Conservation (phyloP, 371 early-diverging fungal genomes). For the Mortierella sp. region DNA sequence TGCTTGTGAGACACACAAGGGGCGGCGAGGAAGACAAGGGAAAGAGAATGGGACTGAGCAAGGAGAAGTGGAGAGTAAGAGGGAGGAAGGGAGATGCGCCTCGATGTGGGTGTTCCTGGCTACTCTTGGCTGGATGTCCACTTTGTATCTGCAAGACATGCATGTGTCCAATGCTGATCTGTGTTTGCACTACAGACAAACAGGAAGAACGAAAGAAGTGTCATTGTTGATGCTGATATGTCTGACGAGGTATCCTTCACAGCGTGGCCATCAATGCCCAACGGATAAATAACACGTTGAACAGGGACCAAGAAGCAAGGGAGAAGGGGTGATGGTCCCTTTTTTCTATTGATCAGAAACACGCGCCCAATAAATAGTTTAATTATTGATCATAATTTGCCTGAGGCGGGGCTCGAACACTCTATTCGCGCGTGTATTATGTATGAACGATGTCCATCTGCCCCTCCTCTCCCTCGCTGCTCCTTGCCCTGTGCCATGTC, state of each 20-base stretch:
- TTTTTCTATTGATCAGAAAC: not conserved
- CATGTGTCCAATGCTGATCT: too few relatives aligned
- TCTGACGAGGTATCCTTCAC: not conserved
- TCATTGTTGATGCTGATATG: not conserved
- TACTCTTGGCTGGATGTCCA: too few relatives aligned
- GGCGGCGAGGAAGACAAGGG: not conserved
- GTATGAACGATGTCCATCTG: not conserved
- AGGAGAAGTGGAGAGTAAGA: not conserved
- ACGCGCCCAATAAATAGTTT: not conserved
- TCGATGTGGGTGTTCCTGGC: too few relatives aligned
- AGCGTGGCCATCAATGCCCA: not conserved
- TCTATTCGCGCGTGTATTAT: not conserved
- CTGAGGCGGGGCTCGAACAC: not conserved
- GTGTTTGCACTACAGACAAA: not conserved
- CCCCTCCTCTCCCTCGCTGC: not conserved
- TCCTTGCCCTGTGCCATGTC: not conserved
- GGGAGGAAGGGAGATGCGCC: not conserved
- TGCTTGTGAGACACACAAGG: not conserved
- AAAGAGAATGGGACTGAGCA: not conserved
- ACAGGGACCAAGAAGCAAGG: not conserved
- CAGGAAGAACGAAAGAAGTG: not conserved
- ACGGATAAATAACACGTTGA: not conserved
- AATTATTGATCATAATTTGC: not conserved
- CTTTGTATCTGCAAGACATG: too few relatives aligned
- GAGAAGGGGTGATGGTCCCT: not conserved